Conservation (phyloP, 352 stramenopile species). For the Phytophthora syringae region DNA sequence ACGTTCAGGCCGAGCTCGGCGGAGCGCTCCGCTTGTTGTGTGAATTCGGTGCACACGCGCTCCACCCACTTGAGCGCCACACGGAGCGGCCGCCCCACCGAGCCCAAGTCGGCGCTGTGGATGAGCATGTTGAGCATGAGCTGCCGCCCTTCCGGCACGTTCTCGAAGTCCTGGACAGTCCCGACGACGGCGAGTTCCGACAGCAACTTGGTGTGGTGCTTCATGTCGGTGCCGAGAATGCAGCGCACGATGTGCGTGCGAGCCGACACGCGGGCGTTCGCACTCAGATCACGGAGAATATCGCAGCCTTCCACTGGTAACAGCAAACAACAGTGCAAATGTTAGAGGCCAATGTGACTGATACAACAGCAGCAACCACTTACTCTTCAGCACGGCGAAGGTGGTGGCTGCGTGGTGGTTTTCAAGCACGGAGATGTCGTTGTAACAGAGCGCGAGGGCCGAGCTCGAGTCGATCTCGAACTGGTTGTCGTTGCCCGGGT, state of each 20-base stretch:
- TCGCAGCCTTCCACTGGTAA: conserved; percentile 53
- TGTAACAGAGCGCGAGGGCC: conserved; percentile 86
- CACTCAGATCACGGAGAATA: conserved; percentile 63
- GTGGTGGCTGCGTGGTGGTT: conserved; percentile 88
- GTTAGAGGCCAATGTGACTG: conserved; percentile 6
- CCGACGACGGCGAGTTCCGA: conserved; percentile 53
- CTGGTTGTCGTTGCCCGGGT: conserved; percentile 90
- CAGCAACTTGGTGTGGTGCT: conserved; percentile 80
- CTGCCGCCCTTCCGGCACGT: conserved; percentile 66
- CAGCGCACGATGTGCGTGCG: conserved; percentile 74
- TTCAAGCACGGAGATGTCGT: conserved; percentile 90
- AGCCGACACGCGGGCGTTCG: conserved; percentile 46
- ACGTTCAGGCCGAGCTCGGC: conserved; percentile 65
- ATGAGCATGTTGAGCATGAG: conserved; percentile 88
- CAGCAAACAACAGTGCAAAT: conserved; percentile 2
- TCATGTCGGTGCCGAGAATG: conserved; percentile 86
- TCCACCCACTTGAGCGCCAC: conserved; percentile 75
- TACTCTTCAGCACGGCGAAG: conserved; percentile 65
- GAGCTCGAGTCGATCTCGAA: conserved; percentile 89
- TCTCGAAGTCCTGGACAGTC: conserved; percentile 59
- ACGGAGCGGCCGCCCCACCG: conserved; percentile 52
- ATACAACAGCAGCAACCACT: conserved; percentile 17
- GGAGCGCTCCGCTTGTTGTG: conserved; percentile 67
- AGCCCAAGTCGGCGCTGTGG: conserved; percentile 76
- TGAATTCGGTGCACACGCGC: conserved; percentile 82